Evolutionary conservation across 352 stramenopile genomes (phyloP), one percentile per base, ranked within the genome.

Genomic region (Elongisporangium undulatum): DNA sequence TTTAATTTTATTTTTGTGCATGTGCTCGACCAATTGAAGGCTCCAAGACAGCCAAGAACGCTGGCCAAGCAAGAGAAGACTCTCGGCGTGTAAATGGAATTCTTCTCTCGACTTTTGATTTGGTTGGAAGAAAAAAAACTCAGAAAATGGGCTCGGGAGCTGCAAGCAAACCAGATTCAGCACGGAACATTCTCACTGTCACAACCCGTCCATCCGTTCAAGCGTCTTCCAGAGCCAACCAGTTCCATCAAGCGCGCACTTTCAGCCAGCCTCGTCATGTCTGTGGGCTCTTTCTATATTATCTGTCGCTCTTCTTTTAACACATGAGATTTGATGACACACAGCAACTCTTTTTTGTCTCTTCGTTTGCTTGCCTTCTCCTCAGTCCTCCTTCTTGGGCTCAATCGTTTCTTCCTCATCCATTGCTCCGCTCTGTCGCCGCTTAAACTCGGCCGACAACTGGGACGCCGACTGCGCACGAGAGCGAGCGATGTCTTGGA

Each of bases 401-500:
- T 71, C 57, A 15, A 64, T 48, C 29, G 50, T 49, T n/a, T 49
- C 56, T 2, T 74, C 22, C 2, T 65, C 41, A 4, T 34, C 55
- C 4, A 55, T 23, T 9, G 49, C n/a, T 17, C 59, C 52, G 10
- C 24, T 29, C n/a, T 68, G 49, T 17, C 64, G 49, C 34, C 56
- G 66, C 41, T 89, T 68, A n/a, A 85, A 69, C 41, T 87, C 66
- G 1, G 74, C 67, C 15, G 63, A 74, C 16, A 92, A 66, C 67
- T 90, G 80, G 23, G 79, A 88, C 0, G 82, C 82, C 9, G 82
- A 92, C 21, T 73, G 77, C 13, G 79, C 79, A 0, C 82, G 77
- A 15, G 80, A 78, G 6, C 82, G 69, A 16, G 79, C 78, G 53
- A 89, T 85, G 48, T 87, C 75, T 54, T 89, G 79, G 60, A 92